Evolutionary conservation across 148 eudicot genomes (phyloP).

Genomic region (Spergularia bocconei): DNA sequence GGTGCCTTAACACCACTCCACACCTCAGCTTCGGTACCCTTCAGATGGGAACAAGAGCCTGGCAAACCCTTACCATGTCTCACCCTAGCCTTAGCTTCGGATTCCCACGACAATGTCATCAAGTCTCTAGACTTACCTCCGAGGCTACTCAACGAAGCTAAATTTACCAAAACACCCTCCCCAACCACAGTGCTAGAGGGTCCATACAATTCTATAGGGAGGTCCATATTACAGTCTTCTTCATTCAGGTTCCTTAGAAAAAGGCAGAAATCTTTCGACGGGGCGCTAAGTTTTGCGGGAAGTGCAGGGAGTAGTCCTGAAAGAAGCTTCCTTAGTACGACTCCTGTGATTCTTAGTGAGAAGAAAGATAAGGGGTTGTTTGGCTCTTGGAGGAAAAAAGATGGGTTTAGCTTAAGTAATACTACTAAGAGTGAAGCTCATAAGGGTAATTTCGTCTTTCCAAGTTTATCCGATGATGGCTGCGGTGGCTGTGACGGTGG

Average conservation of each 20-base stretch:
- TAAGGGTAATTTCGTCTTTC: conserved; percentile 44
- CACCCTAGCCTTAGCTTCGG: conserved; percentile 25
- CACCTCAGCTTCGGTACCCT: conserved; percentile 63
- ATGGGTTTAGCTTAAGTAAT: not conserved
- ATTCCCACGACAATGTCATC: not conserved
- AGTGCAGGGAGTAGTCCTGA: conserved; percentile 44
- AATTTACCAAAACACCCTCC: conserved; percentile 52
- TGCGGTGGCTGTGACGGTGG: conserved; percentile 12
- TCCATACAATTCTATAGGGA: conserved; percentile 34
- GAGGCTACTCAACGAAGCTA: conserved; percentile 30
- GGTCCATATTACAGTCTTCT: conserved; percentile 33
- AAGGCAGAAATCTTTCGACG: conserved; percentile 39
- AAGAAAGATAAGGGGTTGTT: conserved; percentile 38
- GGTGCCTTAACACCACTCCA: conserved; percentile 50
- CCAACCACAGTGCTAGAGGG: conserved; percentile 67
- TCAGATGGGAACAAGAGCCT: conserved; percentile 81
- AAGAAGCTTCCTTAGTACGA: conserved; percentile 28
- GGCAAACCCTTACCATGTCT: conserved; percentile 70
- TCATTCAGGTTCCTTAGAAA: conserved; percentile 51
- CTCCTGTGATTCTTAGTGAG: conserved; percentile 11
- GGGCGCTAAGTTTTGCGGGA: conserved; percentile 16
- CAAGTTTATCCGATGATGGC: conserved; percentile 26
- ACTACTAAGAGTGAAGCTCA: conserved; percentile 20
- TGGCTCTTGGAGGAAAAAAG: conserved; percentile 37
- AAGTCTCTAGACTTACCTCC: conserved; percentile 59